Conservation (phyloP, 2,329 filamentous ascomycete species). For the Penicillium brasilianum region DNA sequence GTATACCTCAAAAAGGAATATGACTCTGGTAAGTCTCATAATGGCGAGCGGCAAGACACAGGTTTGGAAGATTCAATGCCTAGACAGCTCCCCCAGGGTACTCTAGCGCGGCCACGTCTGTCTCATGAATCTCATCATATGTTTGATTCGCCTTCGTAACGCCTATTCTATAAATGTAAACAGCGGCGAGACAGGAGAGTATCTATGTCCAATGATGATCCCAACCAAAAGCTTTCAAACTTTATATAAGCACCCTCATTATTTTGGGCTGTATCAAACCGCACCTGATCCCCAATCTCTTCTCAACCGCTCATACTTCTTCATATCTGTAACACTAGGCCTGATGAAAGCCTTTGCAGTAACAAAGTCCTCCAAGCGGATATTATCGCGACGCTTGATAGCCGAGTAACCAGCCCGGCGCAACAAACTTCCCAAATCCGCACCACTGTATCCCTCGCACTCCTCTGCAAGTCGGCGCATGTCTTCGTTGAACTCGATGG, state of each 20-base stretch:
- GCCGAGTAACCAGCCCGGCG: constrained; percentile 64
- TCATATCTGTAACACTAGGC: constrained; percentile 62
- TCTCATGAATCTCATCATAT: constrained; percentile 1
- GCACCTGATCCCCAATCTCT: constrained; percentile 53
- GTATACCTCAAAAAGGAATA: too few species aligned
- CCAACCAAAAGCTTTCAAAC: constrained; percentile 1
- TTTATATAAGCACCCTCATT: background rate
- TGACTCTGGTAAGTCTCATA: too few species aligned
- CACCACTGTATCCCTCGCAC: constrained; percentile 78
- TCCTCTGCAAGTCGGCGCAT: constrained; percentile 70
- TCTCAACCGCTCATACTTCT: constrained; percentile 61
- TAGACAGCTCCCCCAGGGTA: background rate
- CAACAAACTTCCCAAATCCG: constrained; percentile 65
- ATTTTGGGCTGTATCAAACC: constrained; percentile 25
- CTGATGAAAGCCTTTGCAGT: constrained; percentile 47
- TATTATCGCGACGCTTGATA: constrained; percentile 54
- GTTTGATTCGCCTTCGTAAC: background rate
- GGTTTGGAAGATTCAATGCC: background rate
- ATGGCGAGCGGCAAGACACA: too few species aligned
- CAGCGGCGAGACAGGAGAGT: background rate
- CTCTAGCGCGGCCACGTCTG: background rate
- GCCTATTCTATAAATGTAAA: background rate
- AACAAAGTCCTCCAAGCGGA: constrained; percentile 53
- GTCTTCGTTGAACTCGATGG: constrained; percentile 57
- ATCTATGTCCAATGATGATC: background rate